phyloP scores from a whole-genome alignment of 2,329 filamentous ascomycete genomes.

The Hypoxylon sp. region DNA sequence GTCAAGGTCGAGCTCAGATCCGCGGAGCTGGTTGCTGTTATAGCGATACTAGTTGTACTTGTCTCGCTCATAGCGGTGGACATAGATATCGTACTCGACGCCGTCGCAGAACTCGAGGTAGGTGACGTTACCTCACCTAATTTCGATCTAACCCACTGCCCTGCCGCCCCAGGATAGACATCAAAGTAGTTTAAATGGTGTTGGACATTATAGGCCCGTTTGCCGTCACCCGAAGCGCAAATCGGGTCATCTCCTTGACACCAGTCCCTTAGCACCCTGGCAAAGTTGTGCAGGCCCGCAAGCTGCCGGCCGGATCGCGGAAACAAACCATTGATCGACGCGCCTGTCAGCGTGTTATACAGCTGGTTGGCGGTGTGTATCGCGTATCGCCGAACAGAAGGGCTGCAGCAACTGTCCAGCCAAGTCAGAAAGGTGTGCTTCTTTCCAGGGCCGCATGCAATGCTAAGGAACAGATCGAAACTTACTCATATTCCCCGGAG shows the following conservation, averaged over 20 bases:
- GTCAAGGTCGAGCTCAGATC: neutral
- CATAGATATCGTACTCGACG: neutral
- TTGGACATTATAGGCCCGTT: slow-evolving; percentile 30
- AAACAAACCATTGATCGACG: slow-evolving; percentile 35
- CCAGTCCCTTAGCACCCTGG: slow-evolving; percentile 47
- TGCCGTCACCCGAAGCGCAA: slow-evolving; percentile 49
- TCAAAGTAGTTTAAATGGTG: slow-evolving; percentile 54
- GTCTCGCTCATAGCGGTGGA: neutral
- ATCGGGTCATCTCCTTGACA: slow-evolving; percentile 51
- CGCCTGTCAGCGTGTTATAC: slow-evolving; percentile 54
- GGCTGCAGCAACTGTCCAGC: slow-evolving; percentile 53
- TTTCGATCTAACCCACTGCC: slow-evolving; percentile 49
- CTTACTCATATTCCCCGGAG: slow-evolving; percentile 56
- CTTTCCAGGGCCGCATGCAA: neutral
- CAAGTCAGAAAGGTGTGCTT: neutral
- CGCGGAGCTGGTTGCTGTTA: neutral
- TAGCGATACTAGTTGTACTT: neutral
- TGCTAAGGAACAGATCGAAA: slow-evolving; percentile 9
- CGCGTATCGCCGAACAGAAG: slow-evolving; percentile 55
- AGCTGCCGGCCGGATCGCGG: slow-evolving; percentile 48
- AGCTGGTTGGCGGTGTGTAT: slow-evolving; percentile 55
- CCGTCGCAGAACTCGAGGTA: slow-evolving; percentile 16
- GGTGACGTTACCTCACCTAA: slow-evolving; percentile 1
- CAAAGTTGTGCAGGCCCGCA: slow-evolving; percentile 44
- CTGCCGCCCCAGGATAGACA: slow-evolving; percentile 48